These are phyloP conservation scores for Hondaea fermentalgiana DNA, from an alignment of 108 stramenopile species.

Conservation along the genomic window DNA sequence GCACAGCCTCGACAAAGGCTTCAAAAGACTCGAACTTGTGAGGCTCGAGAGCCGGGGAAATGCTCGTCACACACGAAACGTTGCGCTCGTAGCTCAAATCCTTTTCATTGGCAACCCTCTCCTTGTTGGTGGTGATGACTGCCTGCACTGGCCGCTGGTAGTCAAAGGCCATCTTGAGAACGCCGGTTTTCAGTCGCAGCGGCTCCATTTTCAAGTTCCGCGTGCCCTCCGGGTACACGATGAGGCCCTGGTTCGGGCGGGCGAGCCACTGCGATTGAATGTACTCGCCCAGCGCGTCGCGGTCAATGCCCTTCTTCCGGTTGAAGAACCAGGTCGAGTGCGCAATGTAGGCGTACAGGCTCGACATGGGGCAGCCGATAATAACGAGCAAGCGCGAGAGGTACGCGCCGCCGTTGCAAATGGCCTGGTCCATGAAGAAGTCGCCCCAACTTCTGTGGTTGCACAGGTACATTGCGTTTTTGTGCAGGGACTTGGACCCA, in stretches of 20 bases:
- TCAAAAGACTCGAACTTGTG: background rate
- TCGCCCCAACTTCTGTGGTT: constrained; percentile 11
- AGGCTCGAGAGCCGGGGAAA: background rate
- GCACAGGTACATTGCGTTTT: constrained; percentile 2
- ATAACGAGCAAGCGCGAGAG: background rate
- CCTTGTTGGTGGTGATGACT: constrained; percentile 10
- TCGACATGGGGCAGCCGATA: constrained; percentile 17
- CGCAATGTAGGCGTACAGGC: background rate
- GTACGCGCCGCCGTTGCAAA: constrained; percentile 14
- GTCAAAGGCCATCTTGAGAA: constrained; percentile 14
- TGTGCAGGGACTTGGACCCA: background rate
- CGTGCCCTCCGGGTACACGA: constrained; percentile 14
- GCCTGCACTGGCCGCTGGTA: background rate
- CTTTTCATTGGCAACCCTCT: background rate
- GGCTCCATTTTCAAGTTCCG: background rate
- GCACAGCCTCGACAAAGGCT: background rate
- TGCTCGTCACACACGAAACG: background rate
- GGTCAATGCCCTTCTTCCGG: constrained; percentile 11
- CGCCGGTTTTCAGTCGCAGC: background rate
- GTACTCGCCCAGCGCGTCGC: background rate
- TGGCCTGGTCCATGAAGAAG: constrained; percentile 19
- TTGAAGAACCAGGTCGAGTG: constrained; percentile 12
- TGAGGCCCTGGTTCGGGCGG: background rate
- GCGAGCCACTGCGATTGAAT: background rate
- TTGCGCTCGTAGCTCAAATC: background rate